phyloP scores from a whole-genome alignment of 257 asterid genomes.

The Solanum gracilifrons region DNA sequence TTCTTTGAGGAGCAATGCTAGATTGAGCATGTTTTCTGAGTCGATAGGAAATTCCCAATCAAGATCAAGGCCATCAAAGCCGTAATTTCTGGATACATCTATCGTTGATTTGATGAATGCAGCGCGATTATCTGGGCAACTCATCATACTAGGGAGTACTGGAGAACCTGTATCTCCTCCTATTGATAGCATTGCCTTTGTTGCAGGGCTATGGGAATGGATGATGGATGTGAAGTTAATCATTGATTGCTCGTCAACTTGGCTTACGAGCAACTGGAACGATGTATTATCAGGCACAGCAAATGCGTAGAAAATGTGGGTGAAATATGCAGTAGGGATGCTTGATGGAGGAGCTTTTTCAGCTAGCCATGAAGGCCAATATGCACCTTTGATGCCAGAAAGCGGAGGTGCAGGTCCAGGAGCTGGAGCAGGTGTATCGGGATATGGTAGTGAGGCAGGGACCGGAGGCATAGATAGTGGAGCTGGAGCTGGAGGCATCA shows the following conservation, averaged over 20 bases:
- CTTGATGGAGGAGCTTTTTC: slow-evolving; percentile 21
- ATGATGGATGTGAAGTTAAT: slow-evolving; percentile 27
- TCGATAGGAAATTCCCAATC: slow-evolving; percentile 49
- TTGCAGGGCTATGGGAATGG: slow-evolving; percentile 13
- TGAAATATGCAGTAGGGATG: slow-evolving; percentile 41
- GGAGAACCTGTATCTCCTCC: slow-evolving; percentile 33
- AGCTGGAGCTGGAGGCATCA: not conserved
- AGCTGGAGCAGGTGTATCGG: not conserved
- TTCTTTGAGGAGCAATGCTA: slow-evolving; percentile 26
- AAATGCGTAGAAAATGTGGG: slow-evolving; percentile 47
- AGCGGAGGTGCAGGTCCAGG: not conserved
- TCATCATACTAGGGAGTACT: not conserved
- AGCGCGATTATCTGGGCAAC: slow-evolving; percentile 17
- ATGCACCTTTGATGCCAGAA: slow-evolving; percentile 37
- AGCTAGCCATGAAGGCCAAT: slow-evolving; percentile 42
- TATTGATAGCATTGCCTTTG: slow-evolving; percentile 35
- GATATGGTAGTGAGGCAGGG: not conserved
- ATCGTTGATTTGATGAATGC: slow-evolving; percentile 47
- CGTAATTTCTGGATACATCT: slow-evolving; percentile 18
- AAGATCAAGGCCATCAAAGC: slow-evolving; percentile 47
- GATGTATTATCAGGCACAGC: slow-evolving; percentile 24
- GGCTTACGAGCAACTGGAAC: slow-evolving; percentile 26
- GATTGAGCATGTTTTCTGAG: slow-evolving; percentile 33
- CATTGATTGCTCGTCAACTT: slow-evolving; percentile 22
- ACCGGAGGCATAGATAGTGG: not conserved